Conservation (phyloP, 116 monocot species). For the Phalaenopsis hybrid region DNA sequence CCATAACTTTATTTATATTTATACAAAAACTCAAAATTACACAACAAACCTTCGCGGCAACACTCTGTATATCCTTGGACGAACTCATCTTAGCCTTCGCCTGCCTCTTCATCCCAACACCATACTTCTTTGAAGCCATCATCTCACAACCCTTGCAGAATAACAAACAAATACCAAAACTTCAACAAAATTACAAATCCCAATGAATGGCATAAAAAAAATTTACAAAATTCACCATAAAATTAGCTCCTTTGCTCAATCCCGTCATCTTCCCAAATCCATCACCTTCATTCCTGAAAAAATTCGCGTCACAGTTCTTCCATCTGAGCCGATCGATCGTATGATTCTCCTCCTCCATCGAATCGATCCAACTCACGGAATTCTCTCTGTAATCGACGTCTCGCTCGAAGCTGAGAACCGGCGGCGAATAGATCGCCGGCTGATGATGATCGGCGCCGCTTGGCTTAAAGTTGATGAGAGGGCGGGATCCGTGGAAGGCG, state of each 20-base stretch:
- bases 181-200: no score
- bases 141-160: constrained; percentile 20
- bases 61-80: constrained; percentile 83
- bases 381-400: constrained; percentile 10
- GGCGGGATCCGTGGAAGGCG: constrained; percentile 5
- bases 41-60: constrained; percentile 80
- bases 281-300: neutral
- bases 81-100: constrained; percentile 31
- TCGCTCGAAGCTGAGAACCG: constrained; percentile 49
- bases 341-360: constrained; percentile 19
- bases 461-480: neutral
- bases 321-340: neutral
- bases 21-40: neutral
- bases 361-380: constrained; percentile 21
- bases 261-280: neutral
- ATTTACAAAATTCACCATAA: neutral
- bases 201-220: neutral
- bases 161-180: no score
- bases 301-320: neutral
- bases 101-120: constrained; percentile 29
- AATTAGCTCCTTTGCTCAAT: neutral
- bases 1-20: neutral
- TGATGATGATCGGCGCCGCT: neutral
- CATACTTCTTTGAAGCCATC: constrained; percentile 42
- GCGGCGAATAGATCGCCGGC: constrained; percentile 12